Conservation (phyloP, 2,329 filamentous ascomycete genomes). For the Monascus ruber region DNA sequence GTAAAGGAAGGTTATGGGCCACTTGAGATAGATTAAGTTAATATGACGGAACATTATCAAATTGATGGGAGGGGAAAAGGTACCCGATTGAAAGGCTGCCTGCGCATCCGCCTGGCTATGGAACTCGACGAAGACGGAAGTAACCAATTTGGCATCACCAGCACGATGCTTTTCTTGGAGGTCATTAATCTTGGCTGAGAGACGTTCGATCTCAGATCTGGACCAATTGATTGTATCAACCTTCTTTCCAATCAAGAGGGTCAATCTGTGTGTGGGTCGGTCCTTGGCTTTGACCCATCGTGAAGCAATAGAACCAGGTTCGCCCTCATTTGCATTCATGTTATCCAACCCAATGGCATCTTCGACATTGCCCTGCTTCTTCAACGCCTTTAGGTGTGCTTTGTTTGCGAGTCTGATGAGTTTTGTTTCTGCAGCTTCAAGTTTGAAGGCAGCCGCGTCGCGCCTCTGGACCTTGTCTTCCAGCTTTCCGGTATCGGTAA, state of each 20-base stretch:
- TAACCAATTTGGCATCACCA: conserved; percentile 54
- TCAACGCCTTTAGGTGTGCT: conserved; percentile 55
- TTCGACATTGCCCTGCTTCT: conserved; percentile 42
- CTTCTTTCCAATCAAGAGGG: conserved; percentile 66
- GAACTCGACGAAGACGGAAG: conserved; percentile 87
- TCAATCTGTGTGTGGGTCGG: conserved; percentile 64
- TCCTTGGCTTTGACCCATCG: conserved; percentile 64
- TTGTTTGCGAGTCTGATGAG: conserved; percentile 70
- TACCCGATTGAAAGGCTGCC: conserved; percentile 62
- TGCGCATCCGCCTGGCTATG: conserved; percentile 72
- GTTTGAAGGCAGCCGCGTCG: conserved; percentile 64
- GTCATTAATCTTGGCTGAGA: conserved; percentile 60
- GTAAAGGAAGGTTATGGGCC: conserved; percentile 73
- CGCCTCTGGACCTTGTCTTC: conserved; percentile 73
- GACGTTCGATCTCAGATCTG: conserved; percentile 62
- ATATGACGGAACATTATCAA: neutral
- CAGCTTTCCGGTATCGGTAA: conserved; percentile 63
- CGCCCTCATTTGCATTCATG: conserved; percentile 45
- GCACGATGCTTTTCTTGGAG: conserved; percentile 56
- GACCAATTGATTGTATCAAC: conserved; percentile 93
- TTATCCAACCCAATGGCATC: conserved; percentile 26
- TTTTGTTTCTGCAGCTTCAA: conserved; percentile 79
- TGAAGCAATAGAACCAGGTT: conserved; percentile 59
- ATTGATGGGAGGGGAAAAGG: neutral
- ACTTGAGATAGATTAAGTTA: conserved; percentile 30